Evolutionary conservation across 768 basidiomycete species (phyloP).

Genomic region (Suillus plorans): DNA sequence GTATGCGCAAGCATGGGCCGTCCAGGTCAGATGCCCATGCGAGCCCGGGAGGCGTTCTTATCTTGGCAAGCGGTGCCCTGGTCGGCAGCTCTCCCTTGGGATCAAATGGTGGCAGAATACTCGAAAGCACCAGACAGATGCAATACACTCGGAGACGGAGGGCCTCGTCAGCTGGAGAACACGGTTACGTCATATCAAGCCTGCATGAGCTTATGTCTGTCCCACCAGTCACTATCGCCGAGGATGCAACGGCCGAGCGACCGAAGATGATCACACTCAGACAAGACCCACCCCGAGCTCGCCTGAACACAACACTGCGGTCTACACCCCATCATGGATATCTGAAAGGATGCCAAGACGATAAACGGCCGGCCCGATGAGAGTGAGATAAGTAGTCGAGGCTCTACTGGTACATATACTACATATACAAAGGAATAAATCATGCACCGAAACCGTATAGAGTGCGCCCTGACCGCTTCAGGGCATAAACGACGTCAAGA

Average conservation of each 20-base stretch:
- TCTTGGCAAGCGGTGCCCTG: constrained; percentile 4
- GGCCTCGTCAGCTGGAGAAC: constrained; percentile 49
- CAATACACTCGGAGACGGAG: constrained; percentile 36
- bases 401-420: constrained; percentile 1
- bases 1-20: constrained; percentile 15
- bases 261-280: not conserved
- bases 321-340: not conserved
- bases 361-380: not conserved
- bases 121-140: constrained; percentile 9
- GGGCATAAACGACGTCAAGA: constrained; percentile 77
- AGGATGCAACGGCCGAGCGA: constrained; percentile 5
- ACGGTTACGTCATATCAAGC: constrained; percentile 3
- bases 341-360: not conserved
- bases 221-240: not conserved
- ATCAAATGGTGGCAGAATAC: not conserved
- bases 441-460: constrained; percentile 83
- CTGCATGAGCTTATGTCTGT: constrained; percentile 7
- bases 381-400: not conserved
- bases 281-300: not conserved
- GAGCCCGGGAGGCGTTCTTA: constrained; percentile 6
- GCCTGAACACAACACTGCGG: not conserved
- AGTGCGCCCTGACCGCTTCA: constrained; percentile 76
- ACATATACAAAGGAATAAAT: constrained; percentile 10
- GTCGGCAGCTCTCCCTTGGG: constrained; percentile 14
- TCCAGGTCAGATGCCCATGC: constrained; percentile 24